A percentile compares a stretch with the other conserved stretches of the same genome.
Conservation (phyloP, 441 rosid genomes). For the Kokia cookei region DNA sequence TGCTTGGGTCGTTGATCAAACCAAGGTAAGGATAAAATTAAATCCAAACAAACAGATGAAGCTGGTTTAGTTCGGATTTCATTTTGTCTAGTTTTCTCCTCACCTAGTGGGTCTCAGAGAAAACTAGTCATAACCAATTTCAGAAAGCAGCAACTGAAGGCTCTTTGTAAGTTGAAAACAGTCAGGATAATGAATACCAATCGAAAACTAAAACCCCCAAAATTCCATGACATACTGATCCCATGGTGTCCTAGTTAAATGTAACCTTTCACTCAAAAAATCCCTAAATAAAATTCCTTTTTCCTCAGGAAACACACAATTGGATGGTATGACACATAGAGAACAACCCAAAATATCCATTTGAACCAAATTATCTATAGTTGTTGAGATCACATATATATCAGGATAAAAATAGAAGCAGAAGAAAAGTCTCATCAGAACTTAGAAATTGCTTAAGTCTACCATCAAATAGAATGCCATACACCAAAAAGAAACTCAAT, state of each 20-base stretch:
- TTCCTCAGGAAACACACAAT: neutral
- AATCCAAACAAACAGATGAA: neutral
- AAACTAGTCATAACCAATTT: neutral
- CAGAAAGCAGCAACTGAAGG: neutral
- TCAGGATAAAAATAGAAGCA: neutral
- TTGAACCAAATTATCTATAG: neutral
- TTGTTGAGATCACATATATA: neutral
- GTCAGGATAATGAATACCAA: neutral
- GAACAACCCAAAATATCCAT: neutral
- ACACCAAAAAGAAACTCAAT: neutral
- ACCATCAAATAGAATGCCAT: neutral
- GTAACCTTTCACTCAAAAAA: neutral
- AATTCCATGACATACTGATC: neutral
- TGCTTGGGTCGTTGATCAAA: neutral
- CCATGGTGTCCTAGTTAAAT: neutral
- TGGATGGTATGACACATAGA: neutral
- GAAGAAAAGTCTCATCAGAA: neutral
- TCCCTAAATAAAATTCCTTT: neutral
- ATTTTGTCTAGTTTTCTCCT: neutral
- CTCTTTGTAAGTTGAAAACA: neutral
- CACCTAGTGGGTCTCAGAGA: neutral
- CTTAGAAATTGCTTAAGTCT: neutral
- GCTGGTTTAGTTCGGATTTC: neutral
- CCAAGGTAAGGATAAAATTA: neutral
- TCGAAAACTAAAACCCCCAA: neutral